Percentiles rank a stretch among this genome's conserved stretches.
Evolutionary conservation across 2,329 filamentous ascomycete genomes (phyloP).

Genomic region (Bimuria novae-zelandiae): DNA sequence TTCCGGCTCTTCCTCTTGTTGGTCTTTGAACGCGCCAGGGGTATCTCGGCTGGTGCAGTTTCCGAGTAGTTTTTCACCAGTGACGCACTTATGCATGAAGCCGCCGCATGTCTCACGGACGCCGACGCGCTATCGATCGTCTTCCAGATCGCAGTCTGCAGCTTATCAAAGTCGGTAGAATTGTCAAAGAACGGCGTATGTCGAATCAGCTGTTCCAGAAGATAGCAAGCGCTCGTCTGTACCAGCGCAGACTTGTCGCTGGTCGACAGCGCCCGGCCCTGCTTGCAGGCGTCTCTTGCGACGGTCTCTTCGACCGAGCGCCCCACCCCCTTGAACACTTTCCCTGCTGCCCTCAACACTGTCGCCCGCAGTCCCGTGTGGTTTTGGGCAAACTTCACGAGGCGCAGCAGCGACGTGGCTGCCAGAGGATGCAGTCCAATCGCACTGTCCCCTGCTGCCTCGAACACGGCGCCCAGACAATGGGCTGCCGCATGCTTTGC

Average conservation of each 20-base stretch:
- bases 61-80: conserved; percentile 81
- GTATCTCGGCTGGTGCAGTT: conserved; percentile 46
- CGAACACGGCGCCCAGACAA: conserved; percentile 87
- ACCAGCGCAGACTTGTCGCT: conserved; percentile 84
- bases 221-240: conserved; percentile 77
- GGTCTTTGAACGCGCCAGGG: conserved; percentile 59
- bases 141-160: conserved; percentile 84
- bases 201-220: conserved; percentile 73
- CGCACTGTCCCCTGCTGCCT: conserved; percentile 89
- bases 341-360: conserved; percentile 74
- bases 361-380: conserved; percentile 83
- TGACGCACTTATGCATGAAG: conserved; percentile 81
- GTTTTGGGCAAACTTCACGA: conserved; percentile 76
- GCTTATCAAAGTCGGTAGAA: conserved; percentile 84
- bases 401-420: conserved; percentile 73
- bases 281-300: conserved; percentile 93
- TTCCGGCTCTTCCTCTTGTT: conserved; percentile 77
- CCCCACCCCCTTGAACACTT: conserved; percentile 75
- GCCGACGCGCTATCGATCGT: conserved; percentile 77
- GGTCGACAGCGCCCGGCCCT: conserved; percentile 74
- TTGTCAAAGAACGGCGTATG: conserved; percentile 85
- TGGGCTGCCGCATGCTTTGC: conserved; percentile 85
- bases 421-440: conserved; percentile 79
- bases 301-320: conserved; percentile 80
- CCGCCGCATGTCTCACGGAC: conserved; percentile 81